Percentiles rank a stretch among this genome's conserved stretches.
Evolutionary conservation across 208 protist genomes (phyloP).

Genomic region (Leishmania braziliensis): DNA sequence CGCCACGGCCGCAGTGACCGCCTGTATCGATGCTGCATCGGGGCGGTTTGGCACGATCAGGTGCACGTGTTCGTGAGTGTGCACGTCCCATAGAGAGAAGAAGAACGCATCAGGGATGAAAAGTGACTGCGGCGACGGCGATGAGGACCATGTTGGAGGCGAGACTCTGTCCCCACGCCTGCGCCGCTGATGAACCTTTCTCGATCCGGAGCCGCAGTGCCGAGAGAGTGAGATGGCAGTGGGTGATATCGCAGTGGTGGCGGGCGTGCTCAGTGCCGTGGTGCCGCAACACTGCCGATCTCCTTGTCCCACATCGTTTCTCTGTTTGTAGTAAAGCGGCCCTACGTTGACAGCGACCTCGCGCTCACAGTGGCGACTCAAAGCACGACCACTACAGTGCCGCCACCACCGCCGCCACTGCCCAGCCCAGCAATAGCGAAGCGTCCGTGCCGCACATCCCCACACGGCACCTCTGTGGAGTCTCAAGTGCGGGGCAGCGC

Average conservation of each 20-base stretch:
- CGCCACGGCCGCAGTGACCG: constrained; percentile 8
- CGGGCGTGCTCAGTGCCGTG: neutral
- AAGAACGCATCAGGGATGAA: constrained; percentile 57
- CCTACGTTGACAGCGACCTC: constrained; percentile 29
- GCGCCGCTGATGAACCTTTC: neutral
- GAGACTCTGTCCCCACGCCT: neutral
- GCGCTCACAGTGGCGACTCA: neutral
- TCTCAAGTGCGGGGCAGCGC: neutral
- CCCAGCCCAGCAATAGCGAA: neutral
- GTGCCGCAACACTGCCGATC: neutral
- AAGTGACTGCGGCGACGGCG: neutral
- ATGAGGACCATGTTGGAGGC: neutral
- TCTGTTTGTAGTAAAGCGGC: constrained; percentile 15
- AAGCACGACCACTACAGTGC: neutral
- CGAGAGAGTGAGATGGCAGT: neutral
- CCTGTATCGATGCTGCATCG: constrained; percentile 6
- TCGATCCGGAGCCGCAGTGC: too few relatives aligned
- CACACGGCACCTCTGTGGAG: neutral
- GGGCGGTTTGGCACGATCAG: constrained; percentile 57
- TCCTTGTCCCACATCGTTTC: neutral
- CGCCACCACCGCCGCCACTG: neutral
- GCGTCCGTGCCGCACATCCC: neutral
- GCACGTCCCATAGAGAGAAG: constrained; percentile 47
- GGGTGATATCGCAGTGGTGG: neutral
- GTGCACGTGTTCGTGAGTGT: constrained; percentile 47